phyloP scores from a whole-genome alignment of 2,329 filamentous ascomycete species.

The Dactylellina sp. region DNA sequence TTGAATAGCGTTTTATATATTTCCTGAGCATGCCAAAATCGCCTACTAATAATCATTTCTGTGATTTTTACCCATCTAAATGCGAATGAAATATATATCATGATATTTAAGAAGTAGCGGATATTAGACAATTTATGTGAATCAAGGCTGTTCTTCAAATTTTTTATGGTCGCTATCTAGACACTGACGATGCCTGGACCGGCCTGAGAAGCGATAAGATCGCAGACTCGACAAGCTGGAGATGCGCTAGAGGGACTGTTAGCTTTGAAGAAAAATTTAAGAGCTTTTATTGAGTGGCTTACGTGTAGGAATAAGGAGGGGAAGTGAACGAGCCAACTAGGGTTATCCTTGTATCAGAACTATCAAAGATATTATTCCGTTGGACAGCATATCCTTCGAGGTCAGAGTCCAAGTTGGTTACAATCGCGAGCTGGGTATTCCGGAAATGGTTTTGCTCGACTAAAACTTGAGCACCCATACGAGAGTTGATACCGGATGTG shows the following conservation, averaged over 20 bases:
- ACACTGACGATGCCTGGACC: slow-evolving; percentile 34
- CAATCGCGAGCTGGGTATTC: slow-evolving; percentile 62
- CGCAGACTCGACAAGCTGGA: slow-evolving; percentile 33
- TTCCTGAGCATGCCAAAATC: too few species aligned
- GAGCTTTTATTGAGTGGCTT: slow-evolving; percentile 1
- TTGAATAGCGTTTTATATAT: too few species aligned
- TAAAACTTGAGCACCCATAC: slow-evolving; percentile 69
- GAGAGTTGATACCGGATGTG: slow-evolving; percentile 70
- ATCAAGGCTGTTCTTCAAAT: too few species aligned
- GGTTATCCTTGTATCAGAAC: slow-evolving; percentile 62
- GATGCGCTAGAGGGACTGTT: slow-evolving; percentile 14
- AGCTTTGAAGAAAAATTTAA: neutral
- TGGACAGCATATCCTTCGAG: slow-evolving; percentile 66
- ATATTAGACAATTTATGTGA: too few species aligned
- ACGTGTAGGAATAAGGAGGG: slow-evolving; percentile 63
- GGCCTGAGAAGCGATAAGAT: slow-evolving; percentile 24
- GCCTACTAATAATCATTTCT: too few species aligned
- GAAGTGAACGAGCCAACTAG: slow-evolving; percentile 62
- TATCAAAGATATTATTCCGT: slow-evolving; percentile 66
- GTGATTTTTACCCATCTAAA: too few species aligned
- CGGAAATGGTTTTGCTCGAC: slow-evolving; percentile 70
- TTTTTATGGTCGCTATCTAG: neutral
- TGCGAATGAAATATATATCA: too few species aligned
- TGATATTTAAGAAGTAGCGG: too few species aligned
- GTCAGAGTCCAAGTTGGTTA: slow-evolving; percentile 66